Conservation (phyloP, 331 rosid species). For the Malus hybrid region DNA sequence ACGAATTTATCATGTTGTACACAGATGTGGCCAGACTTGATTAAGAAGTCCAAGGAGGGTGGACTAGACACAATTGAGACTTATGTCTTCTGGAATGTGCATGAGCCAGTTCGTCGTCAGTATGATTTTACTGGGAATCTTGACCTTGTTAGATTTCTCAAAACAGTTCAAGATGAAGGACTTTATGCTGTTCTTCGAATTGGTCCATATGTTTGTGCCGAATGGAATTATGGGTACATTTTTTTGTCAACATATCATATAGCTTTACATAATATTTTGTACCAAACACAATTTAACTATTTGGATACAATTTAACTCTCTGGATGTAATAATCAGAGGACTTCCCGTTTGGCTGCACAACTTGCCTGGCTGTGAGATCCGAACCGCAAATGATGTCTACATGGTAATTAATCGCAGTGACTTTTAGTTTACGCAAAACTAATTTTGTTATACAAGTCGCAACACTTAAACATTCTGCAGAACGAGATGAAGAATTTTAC, state of each 20-base stretch:
- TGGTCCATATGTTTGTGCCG: slow-evolving; percentile 48
- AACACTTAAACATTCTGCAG: not conserved
- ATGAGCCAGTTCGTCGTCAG: slow-evolving; percentile 40
- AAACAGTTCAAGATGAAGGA: slow-evolving; percentile 40
- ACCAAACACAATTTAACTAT: too few species aligned
- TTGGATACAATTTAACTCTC: too few species aligned
- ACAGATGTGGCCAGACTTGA: slow-evolving; percentile 60
- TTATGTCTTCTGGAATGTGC: slow-evolving; percentile 46
- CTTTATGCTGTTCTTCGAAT: slow-evolving; percentile 50
- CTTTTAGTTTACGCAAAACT: too few species aligned
- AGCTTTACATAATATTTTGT: too few species aligned
- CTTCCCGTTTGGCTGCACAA: slow-evolving; percentile 52
- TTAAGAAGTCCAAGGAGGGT: slow-evolving; percentile 45
- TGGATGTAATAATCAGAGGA: slow-evolving; percentile 18
- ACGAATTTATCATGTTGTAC: not conserved
- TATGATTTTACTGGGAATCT: slow-evolving; percentile 38
- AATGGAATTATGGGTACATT: slow-evolving; percentile 49
- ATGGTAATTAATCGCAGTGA: slow-evolving; percentile 17
- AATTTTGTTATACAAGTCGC: too few species aligned
- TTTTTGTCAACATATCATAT: too few species aligned
- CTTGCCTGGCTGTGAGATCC: slow-evolving; percentile 33
- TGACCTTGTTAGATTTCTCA: slow-evolving; percentile 34
- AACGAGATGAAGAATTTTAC: slow-evolving; percentile 53
- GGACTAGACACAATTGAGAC: slow-evolving; percentile 54
- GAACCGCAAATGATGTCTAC: slow-evolving; percentile 27